Evolutionary conservation across 306 rosid species (phyloP).

Genomic region (Cucurbita maxima): DNA sequence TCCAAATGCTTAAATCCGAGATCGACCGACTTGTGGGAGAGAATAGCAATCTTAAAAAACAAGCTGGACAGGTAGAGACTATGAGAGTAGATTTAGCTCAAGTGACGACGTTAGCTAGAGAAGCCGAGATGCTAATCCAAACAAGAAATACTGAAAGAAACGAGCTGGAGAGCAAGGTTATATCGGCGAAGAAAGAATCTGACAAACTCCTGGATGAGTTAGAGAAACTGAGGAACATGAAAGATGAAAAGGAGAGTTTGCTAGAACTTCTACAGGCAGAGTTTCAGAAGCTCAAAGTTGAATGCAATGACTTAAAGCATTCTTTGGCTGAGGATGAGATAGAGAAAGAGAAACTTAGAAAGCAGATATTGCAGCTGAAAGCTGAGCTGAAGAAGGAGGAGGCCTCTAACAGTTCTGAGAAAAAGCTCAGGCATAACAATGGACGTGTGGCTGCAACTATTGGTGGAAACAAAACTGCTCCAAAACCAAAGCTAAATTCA

Average conservation of each 20-base stretch:
- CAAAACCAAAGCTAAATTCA: slow-evolving; percentile 27
- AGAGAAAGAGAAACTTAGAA: slow-evolving; percentile 60
- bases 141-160: slow-evolving; percentile 39
- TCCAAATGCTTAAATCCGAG: slow-evolving; percentile 34
- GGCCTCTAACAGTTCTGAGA: slow-evolving; percentile 33
- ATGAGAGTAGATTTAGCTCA: slow-evolving; percentile 35
- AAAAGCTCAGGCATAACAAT: slow-evolving; percentile 44
- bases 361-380: slow-evolving; percentile 49
- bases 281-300: slow-evolving; percentile 41
- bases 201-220: slow-evolving; percentile 34
- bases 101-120: slow-evolving; percentile 33
- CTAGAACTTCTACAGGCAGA: slow-evolving; percentile 32
- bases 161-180: slow-evolving; percentile 34
- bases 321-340: slow-evolving; percentile 44
- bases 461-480: slow-evolving; percentile 28
- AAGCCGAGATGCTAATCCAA: slow-evolving; percentile 33
- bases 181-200: slow-evolving; percentile 38
- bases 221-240: slow-evolving; percentile 20
- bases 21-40: slow-evolving; percentile 34
- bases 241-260: slow-evolving; percentile 43
- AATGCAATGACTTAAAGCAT: slow-evolving; percentile 36
- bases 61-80: slow-evolving; percentile 30
- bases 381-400: slow-evolving; percentile 62
- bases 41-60: slow-evolving; percentile 24
- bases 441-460: slow-evolving; percentile 22